Conservation (phyloP, 495 filamentous ascomycete genomes). For the Penicillium angulare region DNA sequence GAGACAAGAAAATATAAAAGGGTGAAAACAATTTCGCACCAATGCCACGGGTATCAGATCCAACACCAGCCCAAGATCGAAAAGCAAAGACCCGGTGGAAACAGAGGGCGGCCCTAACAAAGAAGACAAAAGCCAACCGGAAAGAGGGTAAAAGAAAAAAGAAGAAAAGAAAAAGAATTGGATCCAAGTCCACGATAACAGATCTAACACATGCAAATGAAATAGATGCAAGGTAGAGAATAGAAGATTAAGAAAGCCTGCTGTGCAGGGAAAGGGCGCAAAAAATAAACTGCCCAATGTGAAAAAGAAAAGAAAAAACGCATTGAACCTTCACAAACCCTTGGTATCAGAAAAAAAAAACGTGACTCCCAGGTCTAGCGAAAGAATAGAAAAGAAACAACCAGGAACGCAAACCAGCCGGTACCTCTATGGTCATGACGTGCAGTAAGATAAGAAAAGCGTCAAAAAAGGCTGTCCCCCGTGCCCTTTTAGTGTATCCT, state of each 20-base stretch:
- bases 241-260: background rate
- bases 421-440: constrained; percentile 49
- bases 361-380: constrained; percentile 42
- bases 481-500: constrained; percentile 26
- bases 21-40: constrained; percentile 16
- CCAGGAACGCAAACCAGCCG: constrained; percentile 41
- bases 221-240: constrained; percentile 4
- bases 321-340: constrained; percentile 35
- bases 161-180: background rate
- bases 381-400: constrained; percentile 38
- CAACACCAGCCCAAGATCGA: constrained; percentile 23
- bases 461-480: constrained; percentile 21
- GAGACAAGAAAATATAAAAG: constrained; percentile 3
- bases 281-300: constrained; percentile 17
- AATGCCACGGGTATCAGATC: constrained; percentile 27
- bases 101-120: constrained; percentile 8
- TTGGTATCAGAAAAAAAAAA: constrained; percentile 31
- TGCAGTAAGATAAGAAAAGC: constrained; percentile 20
- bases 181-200: constrained; percentile 3
- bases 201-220: constrained; percentile 5
- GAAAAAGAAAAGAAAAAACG: constrained; percentile 17
- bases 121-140: constrained; percentile 1
- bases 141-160: background rate
- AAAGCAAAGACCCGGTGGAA: constrained; percentile 17
- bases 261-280: background rate